phyloP scores from a whole-genome alignment of 306 rosid species.

The Hippophae rhamnoides region DNA sequence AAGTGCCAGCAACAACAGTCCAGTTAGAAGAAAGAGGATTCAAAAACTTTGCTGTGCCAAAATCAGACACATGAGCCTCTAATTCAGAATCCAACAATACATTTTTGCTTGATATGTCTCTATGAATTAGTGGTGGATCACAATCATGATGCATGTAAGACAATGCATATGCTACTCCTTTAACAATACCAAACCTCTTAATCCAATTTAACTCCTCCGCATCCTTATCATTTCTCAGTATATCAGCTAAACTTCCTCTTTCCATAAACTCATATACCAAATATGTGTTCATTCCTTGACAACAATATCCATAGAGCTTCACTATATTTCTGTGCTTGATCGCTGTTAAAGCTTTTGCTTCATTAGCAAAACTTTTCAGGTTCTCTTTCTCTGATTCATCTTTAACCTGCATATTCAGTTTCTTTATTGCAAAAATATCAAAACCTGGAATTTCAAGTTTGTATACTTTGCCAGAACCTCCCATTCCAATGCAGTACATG shows the following conservation, averaged over 20 bases:
- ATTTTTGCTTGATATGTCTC: constrained; percentile 18
- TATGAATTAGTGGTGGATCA: constrained; percentile 1
- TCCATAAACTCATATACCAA: constrained; percentile 13
- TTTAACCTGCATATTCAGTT: neutral
- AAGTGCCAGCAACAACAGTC: constrained; percentile 17
- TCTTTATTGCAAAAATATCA: constrained; percentile 8
- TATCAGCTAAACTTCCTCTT: constrained; percentile 4
- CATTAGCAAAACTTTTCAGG: neutral
- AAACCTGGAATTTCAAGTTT: neutral
- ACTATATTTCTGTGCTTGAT: constrained; percentile 12
- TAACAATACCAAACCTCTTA: constrained; percentile 9
- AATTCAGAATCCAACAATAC: constrained; percentile 1
- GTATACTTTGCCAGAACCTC: constrained; percentile 16
- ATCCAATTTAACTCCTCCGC: constrained; percentile 10
- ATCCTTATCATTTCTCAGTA: neutral
- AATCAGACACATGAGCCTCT: constrained; percentile 15
- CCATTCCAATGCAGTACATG: constrained; percentile 12
- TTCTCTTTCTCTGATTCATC: neutral
- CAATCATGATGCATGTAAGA: constrained; percentile 15
- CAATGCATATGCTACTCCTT: constrained; percentile 10
- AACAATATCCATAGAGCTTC: constrained; percentile 7
- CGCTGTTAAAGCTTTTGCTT: neutral
- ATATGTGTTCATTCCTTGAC: neutral
- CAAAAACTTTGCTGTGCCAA: constrained; percentile 16
- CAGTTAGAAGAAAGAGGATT: constrained; percentile 10